Conservation (phyloP, 805 yeast species). For the Cyberlindnera japonica region DNA sequence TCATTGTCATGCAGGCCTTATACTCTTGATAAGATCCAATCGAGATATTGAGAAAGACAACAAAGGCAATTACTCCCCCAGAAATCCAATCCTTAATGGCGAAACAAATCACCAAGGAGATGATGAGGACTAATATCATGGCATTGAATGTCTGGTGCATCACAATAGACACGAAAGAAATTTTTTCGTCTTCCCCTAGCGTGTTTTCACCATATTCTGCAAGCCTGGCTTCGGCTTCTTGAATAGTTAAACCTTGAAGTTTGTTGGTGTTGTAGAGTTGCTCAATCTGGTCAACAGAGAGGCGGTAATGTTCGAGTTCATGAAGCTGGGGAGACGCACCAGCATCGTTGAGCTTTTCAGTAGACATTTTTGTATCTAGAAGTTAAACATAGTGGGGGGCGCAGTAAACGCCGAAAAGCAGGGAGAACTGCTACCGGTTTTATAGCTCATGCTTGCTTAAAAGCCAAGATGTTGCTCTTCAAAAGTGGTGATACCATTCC, state of each 20-base stretch:
- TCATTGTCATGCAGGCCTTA: conserved; percentile 78
- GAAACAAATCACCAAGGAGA: conserved; percentile 66
- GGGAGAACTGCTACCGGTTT: too few species aligned
- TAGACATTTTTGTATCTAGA: too few species aligned
- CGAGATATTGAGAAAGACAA: conserved; percentile 55
- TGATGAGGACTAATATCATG: conserved; percentile 69
- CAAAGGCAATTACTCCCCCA: conserved; percentile 76
- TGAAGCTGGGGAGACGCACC: conserved; percentile 11
- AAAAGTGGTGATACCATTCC: too few species aligned
- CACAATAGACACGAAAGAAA: conserved; percentile 51
- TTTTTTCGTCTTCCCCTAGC: conserved; percentile 55
- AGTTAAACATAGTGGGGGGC: too few species aligned
- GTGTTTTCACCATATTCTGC: conserved; percentile 51
- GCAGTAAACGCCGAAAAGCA: too few species aligned
- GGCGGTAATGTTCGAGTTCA: conserved; percentile 25
- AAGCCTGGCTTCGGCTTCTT: conserved; percentile 30
- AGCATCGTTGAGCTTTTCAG: too few species aligned
- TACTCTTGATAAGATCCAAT: conserved; percentile 71
- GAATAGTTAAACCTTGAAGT: conserved; percentile 44
- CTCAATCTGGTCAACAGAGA: conserved; percentile 35
- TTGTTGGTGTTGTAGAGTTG: conserved; percentile 38
- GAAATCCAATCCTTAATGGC: conserved; percentile 78
- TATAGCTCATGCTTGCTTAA: too few species aligned
- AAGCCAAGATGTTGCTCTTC: too few species aligned
- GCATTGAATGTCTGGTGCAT: conserved; percentile 72